A percentile compares a stretch with the other conserved stretches of the same genome.
These are phyloP conservation scores for Pichia ethanolica DNA, from an alignment of 805 yeast genomes.

Conservation along the genomic window DNA sequence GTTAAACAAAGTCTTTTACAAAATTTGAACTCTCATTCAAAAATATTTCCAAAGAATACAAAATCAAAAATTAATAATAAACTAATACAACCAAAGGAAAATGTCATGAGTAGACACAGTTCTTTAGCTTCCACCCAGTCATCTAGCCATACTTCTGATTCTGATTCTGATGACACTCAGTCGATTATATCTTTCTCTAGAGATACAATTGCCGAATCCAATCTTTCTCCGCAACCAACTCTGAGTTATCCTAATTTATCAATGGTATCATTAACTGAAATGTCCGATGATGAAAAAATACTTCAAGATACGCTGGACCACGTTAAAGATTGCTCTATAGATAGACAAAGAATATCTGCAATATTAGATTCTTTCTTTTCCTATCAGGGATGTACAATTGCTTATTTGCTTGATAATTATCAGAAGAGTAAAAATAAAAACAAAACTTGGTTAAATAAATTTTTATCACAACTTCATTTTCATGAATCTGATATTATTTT, in stretches of 20 bases:
- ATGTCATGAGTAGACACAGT: too few relatives aligned
- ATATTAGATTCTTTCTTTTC: conserved; percentile 8
- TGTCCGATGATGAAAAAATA: background rate
- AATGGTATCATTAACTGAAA: background rate
- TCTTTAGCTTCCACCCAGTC: too few relatives aligned
- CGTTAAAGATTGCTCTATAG: conserved; percentile 7
- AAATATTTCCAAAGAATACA: background rate
- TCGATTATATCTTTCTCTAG: conserved; percentile 1
- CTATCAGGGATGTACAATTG: conserved; percentile 4
- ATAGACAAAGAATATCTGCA: conserved; percentile 15
- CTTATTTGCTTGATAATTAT: conserved; percentile 6
- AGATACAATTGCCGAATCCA: background rate
- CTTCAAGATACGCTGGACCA: background rate
- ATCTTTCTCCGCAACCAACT: background rate
- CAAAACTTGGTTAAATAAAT: conserved; percentile 11
- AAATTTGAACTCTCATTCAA: background rate
- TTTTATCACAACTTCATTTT: conserved; percentile 15
- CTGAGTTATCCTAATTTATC: background rate
- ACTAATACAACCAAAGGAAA: too few relatives aligned
- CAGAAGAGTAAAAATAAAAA: conserved; percentile 1
- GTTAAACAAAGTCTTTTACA: background rate
- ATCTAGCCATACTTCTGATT: background rate
- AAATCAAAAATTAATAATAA: too few relatives aligned
- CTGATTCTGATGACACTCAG: background rate
- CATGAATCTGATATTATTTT: conserved; percentile 20